A percentile compares a stretch with the other conserved stretches of the same genome.
Conservation (phyloP, 2,329 filamentous ascomycete species). For the Trichoderma oligosporum region DNA sequence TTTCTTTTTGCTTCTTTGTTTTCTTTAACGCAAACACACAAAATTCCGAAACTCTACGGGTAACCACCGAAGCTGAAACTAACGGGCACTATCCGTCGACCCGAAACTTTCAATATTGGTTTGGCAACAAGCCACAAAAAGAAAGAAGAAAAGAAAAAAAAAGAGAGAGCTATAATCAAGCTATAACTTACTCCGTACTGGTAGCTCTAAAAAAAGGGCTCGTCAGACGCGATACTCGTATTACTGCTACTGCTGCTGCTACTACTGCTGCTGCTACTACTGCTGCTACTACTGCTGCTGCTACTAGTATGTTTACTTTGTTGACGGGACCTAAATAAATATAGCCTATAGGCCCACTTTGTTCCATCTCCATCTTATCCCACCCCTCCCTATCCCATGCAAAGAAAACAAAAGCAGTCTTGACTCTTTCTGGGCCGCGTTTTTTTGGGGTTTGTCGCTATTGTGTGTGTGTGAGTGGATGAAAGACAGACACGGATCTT, state of each 20-base stretch:
- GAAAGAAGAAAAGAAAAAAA: background rate
- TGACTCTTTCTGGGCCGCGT: slow-evolving; percentile 11
- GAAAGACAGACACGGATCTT: background rate
- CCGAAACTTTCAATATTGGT: too few relatives aligned
- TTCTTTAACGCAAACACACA: background rate
- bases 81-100: background rate
- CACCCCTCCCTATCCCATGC: slow-evolving; percentile 10
- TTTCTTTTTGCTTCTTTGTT: background rate
- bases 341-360: slow-evolving; percentile 15
- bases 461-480: background rate
- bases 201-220: too few relatives aligned
- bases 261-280: too few relatives aligned
- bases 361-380: background rate
- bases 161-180: too few relatives aligned
- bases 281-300: too few relatives aligned
- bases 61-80: background rate
- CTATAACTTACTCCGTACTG: too few relatives aligned
- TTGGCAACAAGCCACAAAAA: background rate
- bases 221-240: too few relatives aligned
- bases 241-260: too few relatives aligned
- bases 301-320: slow-evolving; percentile 7
- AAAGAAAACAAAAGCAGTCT: background rate
- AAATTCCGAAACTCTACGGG: background rate
- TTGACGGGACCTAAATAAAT: slow-evolving; percentile 15
- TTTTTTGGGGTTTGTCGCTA: slow-evolving; percentile 4